A percentile compares a stretch with the other conserved stretches of the same genome.
These are phyloP conservation scores for Psilocybe cyanescens DNA, from an alignment of 768 basidiomycete species.

Conservation along the genomic window DNA sequence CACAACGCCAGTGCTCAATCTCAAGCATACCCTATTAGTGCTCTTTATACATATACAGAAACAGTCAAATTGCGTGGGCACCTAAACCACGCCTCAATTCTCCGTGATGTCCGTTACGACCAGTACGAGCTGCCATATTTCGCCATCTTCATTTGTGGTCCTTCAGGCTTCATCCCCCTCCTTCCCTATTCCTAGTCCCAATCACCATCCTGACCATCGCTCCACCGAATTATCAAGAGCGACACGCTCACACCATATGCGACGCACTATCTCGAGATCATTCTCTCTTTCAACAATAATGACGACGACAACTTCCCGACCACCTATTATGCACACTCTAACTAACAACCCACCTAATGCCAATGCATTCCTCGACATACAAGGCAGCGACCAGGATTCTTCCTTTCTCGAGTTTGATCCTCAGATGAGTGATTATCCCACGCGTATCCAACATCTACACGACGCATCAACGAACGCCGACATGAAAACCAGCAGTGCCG, in stretches of 20 bases:
- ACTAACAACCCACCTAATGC: not conserved
- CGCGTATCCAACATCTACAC: not conserved
- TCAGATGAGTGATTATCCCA: not conserved
- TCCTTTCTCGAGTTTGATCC: not conserved
- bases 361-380: not conserved
- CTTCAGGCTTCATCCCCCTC: not conserved
- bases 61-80: slow-evolving; percentile 7
- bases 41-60: slow-evolving; percentile 5
- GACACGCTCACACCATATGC: not conserved
- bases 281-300: not conserved
- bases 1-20: slow-evolving; percentile 3
- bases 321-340: not conserved
- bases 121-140: slow-evolving; percentile 2
- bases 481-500: not conserved
- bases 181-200: not conserved
- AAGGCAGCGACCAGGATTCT: not conserved
- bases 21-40: not conserved
- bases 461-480: not conserved
- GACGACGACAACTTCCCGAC: not conserved
- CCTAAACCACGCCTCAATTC: slow-evolving; percentile 8
- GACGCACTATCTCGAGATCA: not conserved
- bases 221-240: not conserved
- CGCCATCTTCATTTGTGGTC: not conserved
- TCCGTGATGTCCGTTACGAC: slow-evolving; percentile 1
- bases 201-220: not conserved